These are phyloP conservation scores for Penicillium bovifimosum DNA, from an alignment of 495 filamentous ascomycete genomes.

Conservation along the genomic window DNA sequence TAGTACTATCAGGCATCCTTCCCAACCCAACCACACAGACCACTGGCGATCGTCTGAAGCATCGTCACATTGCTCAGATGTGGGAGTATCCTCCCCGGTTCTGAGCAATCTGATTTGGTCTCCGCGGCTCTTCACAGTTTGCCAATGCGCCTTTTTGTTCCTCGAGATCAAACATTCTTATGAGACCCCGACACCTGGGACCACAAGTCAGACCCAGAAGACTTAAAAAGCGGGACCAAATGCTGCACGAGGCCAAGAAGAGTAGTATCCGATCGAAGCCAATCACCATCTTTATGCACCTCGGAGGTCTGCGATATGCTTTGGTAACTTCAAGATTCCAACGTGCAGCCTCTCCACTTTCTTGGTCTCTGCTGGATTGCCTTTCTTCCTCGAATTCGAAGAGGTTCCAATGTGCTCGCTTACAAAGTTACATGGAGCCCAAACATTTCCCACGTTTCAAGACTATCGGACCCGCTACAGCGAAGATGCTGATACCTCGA, in stretches of 20 bases:
- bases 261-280: conserved; percentile 1
- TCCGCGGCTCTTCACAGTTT: conserved; percentile 12
- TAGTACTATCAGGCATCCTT: conserved; percentile 4
- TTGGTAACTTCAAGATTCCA: conserved; percentile 14
- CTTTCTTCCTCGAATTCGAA: not conserved
- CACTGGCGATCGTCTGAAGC: not conserved
- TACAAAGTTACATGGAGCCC: conserved; percentile 1
- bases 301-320: conserved; percentile 20
- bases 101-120: conserved; percentile 6
- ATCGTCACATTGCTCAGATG: conserved; percentile 5
- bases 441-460: conserved; percentile 2
- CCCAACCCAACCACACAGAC: conserved; percentile 1
- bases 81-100: not conserved
- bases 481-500: not conserved
- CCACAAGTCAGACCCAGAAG: not conserved
- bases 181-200: not conserved
- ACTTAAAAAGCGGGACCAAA: not conserved
- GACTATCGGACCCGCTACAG: not conserved
- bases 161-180: not conserved
- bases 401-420: not conserved
- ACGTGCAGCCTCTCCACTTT: conserved; percentile 18
- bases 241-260: conserved; percentile 1
- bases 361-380: conserved; percentile 4
- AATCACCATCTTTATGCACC: conserved; percentile 15
- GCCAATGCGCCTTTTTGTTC: conserved; percentile 11